Base-by-base conservation (phyloP, 768 basidiomycete species). In the Clavulina sp. region DNA sequence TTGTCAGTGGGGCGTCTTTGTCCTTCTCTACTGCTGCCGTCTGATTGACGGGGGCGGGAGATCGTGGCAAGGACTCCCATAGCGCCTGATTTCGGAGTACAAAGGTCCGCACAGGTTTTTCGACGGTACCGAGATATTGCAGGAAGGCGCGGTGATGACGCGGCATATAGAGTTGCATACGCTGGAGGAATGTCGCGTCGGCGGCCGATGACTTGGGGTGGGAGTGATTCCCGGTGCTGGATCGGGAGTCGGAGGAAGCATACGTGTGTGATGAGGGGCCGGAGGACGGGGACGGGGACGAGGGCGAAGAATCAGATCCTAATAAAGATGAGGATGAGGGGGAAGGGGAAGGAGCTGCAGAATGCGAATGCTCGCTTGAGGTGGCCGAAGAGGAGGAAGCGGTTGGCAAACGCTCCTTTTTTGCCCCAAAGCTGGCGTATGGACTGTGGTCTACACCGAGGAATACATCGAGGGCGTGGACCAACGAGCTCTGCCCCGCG, bases 81-180 rank as follows among this genome's bases (percentile, higher is more conserved):
- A 30, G 78, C 62, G 44, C 62, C 53, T n/a, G 23, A 49, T 31
- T 4, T 52, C 41, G 40, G 62, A 58, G 54, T 16, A 83, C 77
- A 32, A 85, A 65, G 16, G 64, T 61, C 26, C 84, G 74, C 9
- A 85, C 64, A 76, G 86, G 33, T 72, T 81, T 58, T 64, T 74
- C 85, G 26, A 46, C 1, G 77, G 52, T 69, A 64, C 44, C 71
- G 65, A 50, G 84, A 78, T 50, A 88, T 73, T 23, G 75, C 66
- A 55, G 82, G 84, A 65, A 76, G 67, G 60, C 80, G 71, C 63
- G 77, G 71, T 96, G 93, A 50, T 75, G 76, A 13, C 83, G 82
- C 0, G 93, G 92, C 93, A 97, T 97, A 67, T 97, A 97, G 55
- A 80, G 72, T 40, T 76, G 81, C 63, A 95, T 80, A 55, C 88